Conservation (phyloP, 192 early-diverging fungal species). For the Backusella mclennaniae region DNA sequence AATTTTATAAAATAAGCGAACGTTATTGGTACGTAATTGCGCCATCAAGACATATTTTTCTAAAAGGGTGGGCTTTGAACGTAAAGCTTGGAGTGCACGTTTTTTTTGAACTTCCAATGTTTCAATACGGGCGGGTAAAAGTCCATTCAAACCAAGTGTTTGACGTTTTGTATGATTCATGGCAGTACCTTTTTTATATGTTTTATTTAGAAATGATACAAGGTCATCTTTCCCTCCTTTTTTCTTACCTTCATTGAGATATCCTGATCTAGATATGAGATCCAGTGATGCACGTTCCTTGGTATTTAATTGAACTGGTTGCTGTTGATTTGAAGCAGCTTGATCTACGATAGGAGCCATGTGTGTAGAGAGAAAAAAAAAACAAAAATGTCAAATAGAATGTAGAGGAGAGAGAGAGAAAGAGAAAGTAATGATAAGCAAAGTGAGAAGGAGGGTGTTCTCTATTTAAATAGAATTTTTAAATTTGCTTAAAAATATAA, state of each 20-base stretch:
- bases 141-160: slow-evolving; percentile 65
- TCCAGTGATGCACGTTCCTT: neutral
- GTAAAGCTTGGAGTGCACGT: slow-evolving; percentile 70
- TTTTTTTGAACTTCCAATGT: slow-evolving; percentile 72
- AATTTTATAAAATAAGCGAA: slow-evolving; percentile 82
- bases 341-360: slow-evolving; percentile 14
- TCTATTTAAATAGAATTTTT: neutral
- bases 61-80: slow-evolving; percentile 65
- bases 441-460: neutral
- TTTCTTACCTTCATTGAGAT: slow-evolving; percentile 10
- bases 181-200: slow-evolving; percentile 54
- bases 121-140: slow-evolving; percentile 76
- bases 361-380: neutral
- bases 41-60: slow-evolving; percentile 88
- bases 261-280: slow-evolving; percentile 7
- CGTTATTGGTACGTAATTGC: slow-evolving; percentile 77
- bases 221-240: neutral
- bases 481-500: neutral
- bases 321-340: neutral
- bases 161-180: slow-evolving; percentile 48
- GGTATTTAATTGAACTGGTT: neutral
- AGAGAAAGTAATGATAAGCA: neutral
- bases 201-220: neutral
- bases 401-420: neutral
- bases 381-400: neutral